Base-by-base conservation (phyloP, 2,329 filamentous ascomycete species). In the Byssoonygena ceratinophila region DNA sequence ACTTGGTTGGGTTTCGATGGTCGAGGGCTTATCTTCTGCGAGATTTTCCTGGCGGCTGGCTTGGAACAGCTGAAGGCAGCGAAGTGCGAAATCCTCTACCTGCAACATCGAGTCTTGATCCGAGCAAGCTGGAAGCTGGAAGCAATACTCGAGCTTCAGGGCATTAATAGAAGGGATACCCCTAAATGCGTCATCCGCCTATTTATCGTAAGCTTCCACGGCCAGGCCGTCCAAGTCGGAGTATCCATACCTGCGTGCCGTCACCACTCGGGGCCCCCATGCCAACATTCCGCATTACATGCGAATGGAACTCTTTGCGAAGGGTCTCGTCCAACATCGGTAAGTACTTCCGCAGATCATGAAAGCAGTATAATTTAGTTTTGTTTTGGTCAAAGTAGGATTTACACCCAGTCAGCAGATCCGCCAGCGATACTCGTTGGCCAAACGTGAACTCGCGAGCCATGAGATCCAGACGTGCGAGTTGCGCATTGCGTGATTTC, bases 301-400 rank as follows among this genome's bases (percentile, higher is more conserved):
- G 60, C 11, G 22, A 16, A 20, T 50, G 46, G 46, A 68, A 62
- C n/a, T 63, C 57, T 6, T 57, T 51, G 52, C 65, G 52, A 1
- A 56, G 53, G 12, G 58, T 51, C 32, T 62, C 61, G 37, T 68
- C 58, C 22, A 71, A 55, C 27, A 55, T 58, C 39, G 58, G 56
- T 2, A 69, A 46, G 50, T 71, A 68, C 40, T 59, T 62, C 53
- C 64, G 63, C 22, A 75, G 55, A 55, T 75, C 73, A 48, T 65
- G 63, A 49, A 74, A 75, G 53, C 71, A 73, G 56, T 72, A 73
- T 20, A 70, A 61, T 54, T 74, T 75, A 41, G 61, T 61, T 14
- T 66, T 66, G 56, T 70, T 70, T 6, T 58, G 58, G 34, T 71
- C 61, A 53, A 70, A 70, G 58, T 74, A 74, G 37, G 62, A 56